A percentile compares a stretch with the other conserved stretches of the same genome.
phyloP scores from a whole-genome alignment of 1,284 basidiomycete genomes.

The Coniophora puteana region DNA sequence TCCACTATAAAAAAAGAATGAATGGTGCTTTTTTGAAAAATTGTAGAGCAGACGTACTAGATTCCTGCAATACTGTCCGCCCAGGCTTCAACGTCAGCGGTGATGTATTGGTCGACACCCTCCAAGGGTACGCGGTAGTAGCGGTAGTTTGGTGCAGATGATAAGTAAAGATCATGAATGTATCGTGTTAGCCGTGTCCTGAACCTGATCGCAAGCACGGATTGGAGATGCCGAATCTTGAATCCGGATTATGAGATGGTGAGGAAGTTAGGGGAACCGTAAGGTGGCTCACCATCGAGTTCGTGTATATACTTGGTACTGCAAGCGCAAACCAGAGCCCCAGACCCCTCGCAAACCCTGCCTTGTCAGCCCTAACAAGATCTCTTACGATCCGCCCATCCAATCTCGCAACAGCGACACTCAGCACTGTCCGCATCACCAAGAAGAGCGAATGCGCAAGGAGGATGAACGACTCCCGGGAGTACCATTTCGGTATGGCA shows the following conservation, averaged over 20 bases:
- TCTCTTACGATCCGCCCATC: slow-evolving; percentile 91
- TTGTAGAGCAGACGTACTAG: slow-evolving; percentile 57
- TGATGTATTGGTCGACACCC: slow-evolving; percentile 90
- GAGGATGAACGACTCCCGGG: slow-evolving; percentile 79
- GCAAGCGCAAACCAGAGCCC: slow-evolving; percentile 90
- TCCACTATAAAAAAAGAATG: slow-evolving; percentile 30
- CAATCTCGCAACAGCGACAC: slow-evolving; percentile 83
- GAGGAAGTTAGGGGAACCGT: neutral
- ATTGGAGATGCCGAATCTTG: slow-evolving; percentile 87
- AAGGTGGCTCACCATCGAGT: slow-evolving; percentile 72
- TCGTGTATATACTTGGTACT: slow-evolving; percentile 93
- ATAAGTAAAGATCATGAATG: slow-evolving; percentile 90
- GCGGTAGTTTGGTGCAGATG: slow-evolving; percentile 60
- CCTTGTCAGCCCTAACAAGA: slow-evolving; percentile 83
- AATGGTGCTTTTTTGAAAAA: neutral
- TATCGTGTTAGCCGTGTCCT: slow-evolving; percentile 89
- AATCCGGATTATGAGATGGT: neutral
- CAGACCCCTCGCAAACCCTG: slow-evolving; percentile 82
- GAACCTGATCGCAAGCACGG: slow-evolving; percentile 83
- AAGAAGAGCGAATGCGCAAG: slow-evolving; percentile 85
- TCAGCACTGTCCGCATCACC: slow-evolving; percentile 82
- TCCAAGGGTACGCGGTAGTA: slow-evolving; percentile 74
- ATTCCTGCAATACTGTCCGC: slow-evolving; percentile 85
- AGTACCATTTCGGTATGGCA: slow-evolving; percentile 68
- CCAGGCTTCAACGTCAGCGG: slow-evolving; percentile 90